phyloP scores from a whole-genome alignment of 371 early-diverging fungal genomes.

The Mortierella sp. region DNA sequence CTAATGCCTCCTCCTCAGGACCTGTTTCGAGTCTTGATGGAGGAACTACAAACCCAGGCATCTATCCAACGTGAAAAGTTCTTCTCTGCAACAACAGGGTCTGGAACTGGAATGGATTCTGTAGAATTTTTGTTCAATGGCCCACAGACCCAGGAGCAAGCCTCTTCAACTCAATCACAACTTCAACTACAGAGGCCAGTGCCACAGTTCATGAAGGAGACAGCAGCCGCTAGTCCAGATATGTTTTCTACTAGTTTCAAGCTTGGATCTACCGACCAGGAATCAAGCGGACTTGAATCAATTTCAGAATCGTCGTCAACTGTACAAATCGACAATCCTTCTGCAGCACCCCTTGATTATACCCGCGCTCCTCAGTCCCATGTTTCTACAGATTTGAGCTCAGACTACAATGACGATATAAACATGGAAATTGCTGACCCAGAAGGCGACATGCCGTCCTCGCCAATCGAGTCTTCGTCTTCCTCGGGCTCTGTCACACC shows the following conservation, averaged over 20 bases:
- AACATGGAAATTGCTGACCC: conserved; percentile 29
- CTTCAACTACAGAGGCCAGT: conserved; percentile 8
- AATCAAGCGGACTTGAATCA: neutral
- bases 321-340: conserved; percentile 6
- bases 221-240: neutral
- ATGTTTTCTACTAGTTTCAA: neutral
- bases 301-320: neutral
- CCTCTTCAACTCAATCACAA: conserved; percentile 4
- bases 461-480: conserved; percentile 18
- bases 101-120: conserved; percentile 38
- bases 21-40: conserved; percentile 40
- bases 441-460: conserved; percentile 18
- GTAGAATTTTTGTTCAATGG: conserved; percentile 43
- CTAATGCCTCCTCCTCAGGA: conserved; percentile 35
- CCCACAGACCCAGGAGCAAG: conserved; percentile 21
- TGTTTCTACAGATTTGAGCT: neutral
- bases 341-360: conserved; percentile 4
- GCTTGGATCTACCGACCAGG: neutral
- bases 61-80: conserved; percentile 48
- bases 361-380: neutral
- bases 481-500: conserved; percentile 40
- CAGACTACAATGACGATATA: conserved; percentile 17
- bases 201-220: conserved; percentile 25
- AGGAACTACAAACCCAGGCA: conserved; percentile 40
- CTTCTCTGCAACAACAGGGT: conserved; percentile 34